Base-by-base conservation (phyloP, 1,284 basidiomycete species). In the Trichosporon faecale region DNA sequence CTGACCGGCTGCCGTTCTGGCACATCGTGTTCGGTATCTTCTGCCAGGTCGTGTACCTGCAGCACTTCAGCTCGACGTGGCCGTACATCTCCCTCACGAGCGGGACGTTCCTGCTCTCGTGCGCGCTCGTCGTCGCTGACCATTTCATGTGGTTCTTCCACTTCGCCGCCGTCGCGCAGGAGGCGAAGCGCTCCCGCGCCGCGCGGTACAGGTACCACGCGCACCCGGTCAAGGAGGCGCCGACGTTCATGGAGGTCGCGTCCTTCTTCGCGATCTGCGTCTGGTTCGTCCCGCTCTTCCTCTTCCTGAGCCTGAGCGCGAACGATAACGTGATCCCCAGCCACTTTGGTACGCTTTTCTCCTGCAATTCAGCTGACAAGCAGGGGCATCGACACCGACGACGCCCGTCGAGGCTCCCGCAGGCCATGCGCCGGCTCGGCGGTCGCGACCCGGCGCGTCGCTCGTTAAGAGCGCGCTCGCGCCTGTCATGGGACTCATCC, bases 101-200 rank as follows among this genome's bases (percentile, higher is more conserved):
- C 0, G 80, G 86, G 18, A 88, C 89, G 2, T 97, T 98, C 85
- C 80, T 98, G 67, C 87, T 88, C 1, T 95, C 93, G 0, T 96
- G 94, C 80, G 74, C 87, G 12, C 85, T 95, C 67, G 94, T 95
- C 70, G 88, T 98, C 68, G 83, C 85, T 2, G 93, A 97, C 83
- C 95, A 98, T 84, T 97, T 97, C 79, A 82, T 92, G 67, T 96
- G 94, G 92, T 97, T 98, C 86, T 93, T 92, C 84, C 87, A 96
- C 84, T 97, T 97, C 80, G 89, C 94, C 29, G 88, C 86, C 27
- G 76, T 83, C 55, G 89, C 91, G 1, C 85, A 87, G 69, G 86
- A 87, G 65, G 85, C 86, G 4, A 84, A 83, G 65, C 73, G 76
- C 61, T 75, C 74, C 66, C 72, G 79, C 2, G 73, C 72, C 0